Percentiles rank a stretch among this genome's conserved stretches.
These are phyloP conservation scores for Microsporum canis DNA, from an alignment of 2,329 filamentous ascomycete species.

Conservation along the genomic window DNA sequence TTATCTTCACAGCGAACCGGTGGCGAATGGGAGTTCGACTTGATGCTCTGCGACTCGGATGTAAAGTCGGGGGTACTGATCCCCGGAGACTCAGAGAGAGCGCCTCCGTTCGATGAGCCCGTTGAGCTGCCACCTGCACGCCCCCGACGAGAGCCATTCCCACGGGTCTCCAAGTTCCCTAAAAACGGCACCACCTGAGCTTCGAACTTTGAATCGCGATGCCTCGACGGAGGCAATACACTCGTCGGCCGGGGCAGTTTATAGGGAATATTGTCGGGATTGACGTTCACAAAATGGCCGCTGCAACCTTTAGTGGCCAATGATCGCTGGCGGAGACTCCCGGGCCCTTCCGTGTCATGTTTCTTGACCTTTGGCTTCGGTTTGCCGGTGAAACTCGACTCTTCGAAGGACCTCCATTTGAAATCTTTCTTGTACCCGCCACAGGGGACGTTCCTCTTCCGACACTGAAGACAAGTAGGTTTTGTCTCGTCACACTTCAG, in stretches of 20 bases:
- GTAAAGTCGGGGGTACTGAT: neutral
- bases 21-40: neutral
- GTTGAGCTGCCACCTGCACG: neutral
- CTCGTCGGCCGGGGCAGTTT: neutral
- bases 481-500: conserved; percentile 65
- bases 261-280: neutral
- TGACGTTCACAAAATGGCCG: neutral
- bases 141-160: neutral
- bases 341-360: conserved; percentile 21
- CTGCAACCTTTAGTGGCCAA: neutral
- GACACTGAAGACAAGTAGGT: conserved; percentile 55
- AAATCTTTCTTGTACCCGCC: conserved; percentile 66
- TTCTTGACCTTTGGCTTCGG: conserved; percentile 36
- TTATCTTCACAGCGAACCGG: conserved; percentile 24
- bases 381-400: conserved; percentile 42
- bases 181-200: neutral
- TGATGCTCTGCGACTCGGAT: neutral
- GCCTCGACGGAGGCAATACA: neutral
- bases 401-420: conserved; percentile 62
- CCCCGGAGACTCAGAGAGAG: neutral
- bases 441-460: conserved; percentile 52
- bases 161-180: neutral
- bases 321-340: neutral
- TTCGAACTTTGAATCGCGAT: neutral
- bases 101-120: neutral